Base-by-base conservation (phyloP, 306 rosid species). In the Acacia melanoxylon region DNA sequence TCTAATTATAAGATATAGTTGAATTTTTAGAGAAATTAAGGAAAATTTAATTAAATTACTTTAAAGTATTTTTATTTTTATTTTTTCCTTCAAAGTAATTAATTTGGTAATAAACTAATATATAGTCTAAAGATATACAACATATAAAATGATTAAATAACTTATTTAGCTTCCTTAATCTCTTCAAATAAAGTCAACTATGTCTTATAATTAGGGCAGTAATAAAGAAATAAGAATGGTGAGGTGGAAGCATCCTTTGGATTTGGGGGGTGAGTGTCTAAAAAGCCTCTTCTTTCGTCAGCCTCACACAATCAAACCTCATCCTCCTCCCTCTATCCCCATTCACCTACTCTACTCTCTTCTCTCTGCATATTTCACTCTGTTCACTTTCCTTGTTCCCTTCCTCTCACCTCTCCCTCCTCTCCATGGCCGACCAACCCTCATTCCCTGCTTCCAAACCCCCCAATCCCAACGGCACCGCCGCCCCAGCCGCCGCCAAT, bases 171-270 rank as follows among this genome's bases (percentile, higher is more conserved):
- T n/a, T n/a, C n/a, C n/a, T n/a, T n/a, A n/a, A n/a, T n/a, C n/a
- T n/a, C n/a, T n/a, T n/a, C n/a, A n/a, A n/a, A n/a, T n/a, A n/a
- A n/a, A n/a, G n/a, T n/a, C n/a, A n/a, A n/a, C n/a, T n/a, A n/a
- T n/a, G n/a, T n/a, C n/a, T n/a, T n/a, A n/a, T n/a, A n/a, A n/a
- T n/a, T n/a, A n/a, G n/a, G n/a, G n/a, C n/a, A n/a, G n/a, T n/a
- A n/a, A 54, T 20, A 54, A 6, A 61, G 2, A 25, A 25, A 61
- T 49, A 80, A 74, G 54, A 80, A 33, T 75, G 92, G 86, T 87
- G 92, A 78, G 85, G 89, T 84, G 93, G 87, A 83, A 87, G 80
- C 89, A 84, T 76, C 81, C 81, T 83, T 83, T 78, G 66, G 83
- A 78, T 80, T 84, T 81, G 49, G 27, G 35, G 79, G 81, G 82